A percentile compares a stretch with the other conserved stretches of the same genome.
phyloP scores from a whole-genome alignment of 257 asterid genomes.

The Linderniella brevidens region DNA sequence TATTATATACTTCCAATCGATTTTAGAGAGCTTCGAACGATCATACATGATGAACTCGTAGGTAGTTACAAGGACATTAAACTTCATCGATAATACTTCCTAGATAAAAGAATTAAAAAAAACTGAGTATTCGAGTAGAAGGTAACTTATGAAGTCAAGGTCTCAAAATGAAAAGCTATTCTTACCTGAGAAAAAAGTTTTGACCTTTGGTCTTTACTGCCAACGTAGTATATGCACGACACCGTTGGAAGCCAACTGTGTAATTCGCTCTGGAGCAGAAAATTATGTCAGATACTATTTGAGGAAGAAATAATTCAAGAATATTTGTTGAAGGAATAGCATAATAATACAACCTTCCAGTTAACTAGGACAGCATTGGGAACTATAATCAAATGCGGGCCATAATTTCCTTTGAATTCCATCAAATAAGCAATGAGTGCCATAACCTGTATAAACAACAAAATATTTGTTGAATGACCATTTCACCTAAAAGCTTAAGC shows the following conservation, averaged over 20 bases:
- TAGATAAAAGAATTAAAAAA: constrained; percentile 24
- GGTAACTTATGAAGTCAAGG: constrained; percentile 7
- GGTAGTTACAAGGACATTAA: constrained; percentile 94
- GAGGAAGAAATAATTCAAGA: neutral
- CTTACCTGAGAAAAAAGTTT: constrained; percentile 91
- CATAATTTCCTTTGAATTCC: constrained; percentile 98
- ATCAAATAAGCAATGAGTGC: constrained; percentile 84
- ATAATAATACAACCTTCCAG: constrained; percentile 66
- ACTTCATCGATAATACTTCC: constrained; percentile 93
- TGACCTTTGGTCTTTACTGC: constrained; percentile 70
- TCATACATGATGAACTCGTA: constrained; percentile 96
- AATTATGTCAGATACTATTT: constrained; percentile 2
- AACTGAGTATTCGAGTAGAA: constrained; percentile 7
- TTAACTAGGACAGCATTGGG: constrained; percentile 99
- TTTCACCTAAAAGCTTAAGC: no score
- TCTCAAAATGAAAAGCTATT: constrained; percentile 6
- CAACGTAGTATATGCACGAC: constrained; percentile 93
- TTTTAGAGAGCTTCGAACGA: constrained; percentile 91
- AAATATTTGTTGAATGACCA: no score
- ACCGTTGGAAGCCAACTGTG: constrained; percentile 93
- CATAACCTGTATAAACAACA: constrained; percentile 58
- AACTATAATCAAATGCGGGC: constrained; percentile 95
- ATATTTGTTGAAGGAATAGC: neutral
- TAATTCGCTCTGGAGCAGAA: constrained; percentile 64
- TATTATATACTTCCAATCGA: constrained; percentile 95